Base-by-base conservation (phyloP, 805 yeast species). In the Zygoascus biomembranicola region DNA sequence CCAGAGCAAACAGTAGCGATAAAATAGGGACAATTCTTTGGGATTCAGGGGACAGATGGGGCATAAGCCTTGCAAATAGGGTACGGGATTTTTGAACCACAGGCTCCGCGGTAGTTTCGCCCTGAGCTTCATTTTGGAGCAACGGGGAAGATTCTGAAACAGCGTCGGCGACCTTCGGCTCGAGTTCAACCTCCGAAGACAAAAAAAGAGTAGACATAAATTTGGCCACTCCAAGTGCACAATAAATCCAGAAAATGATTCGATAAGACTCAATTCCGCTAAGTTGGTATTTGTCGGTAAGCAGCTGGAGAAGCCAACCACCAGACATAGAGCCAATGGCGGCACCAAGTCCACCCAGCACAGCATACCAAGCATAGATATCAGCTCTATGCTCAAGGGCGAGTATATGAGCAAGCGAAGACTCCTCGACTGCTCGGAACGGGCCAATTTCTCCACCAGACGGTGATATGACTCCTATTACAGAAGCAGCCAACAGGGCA, bases 391-490 rank as follows among this genome's bases (percentile, higher is more conserved):
- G 66, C 10, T 69, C 70, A 14, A 68, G 60, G 6, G 71, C 64
- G 4, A 73, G 69, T 54, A 79, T 61, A 16, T 78, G 75, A 0
- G 83, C 80, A 39, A 79, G 67, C 1, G 77, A 63, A 32, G 78
- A 69, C 56, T 79, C 82, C 59, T 80, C 85, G n/a, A 79, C 67
- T 8, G 81, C 74, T 55, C 82, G 67, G 63, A 79, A 80, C 0
- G 84, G 81, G 0, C 84, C 83, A 23, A 77, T 80, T 55, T 80
- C 85, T 5, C 76, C 76, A 3, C 84, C 84, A n/a, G 76, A 69
- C 2, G 82, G 81, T 1, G 82, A 77, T 23, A 79, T 68, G n/a
- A 78, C 75, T 2, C 85, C 84, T 10, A 76, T 44, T 14, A 76
- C 63, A 1, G 79, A 72, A 1, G 74, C 69, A 0, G 66, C 48